Percentiles rank a stretch among this genome's conserved stretches.
These are phyloP conservation scores for Globisporangium cederbergense DNA, from an alignment of 352 stramenopile species.

Conservation along the genomic window DNA sequence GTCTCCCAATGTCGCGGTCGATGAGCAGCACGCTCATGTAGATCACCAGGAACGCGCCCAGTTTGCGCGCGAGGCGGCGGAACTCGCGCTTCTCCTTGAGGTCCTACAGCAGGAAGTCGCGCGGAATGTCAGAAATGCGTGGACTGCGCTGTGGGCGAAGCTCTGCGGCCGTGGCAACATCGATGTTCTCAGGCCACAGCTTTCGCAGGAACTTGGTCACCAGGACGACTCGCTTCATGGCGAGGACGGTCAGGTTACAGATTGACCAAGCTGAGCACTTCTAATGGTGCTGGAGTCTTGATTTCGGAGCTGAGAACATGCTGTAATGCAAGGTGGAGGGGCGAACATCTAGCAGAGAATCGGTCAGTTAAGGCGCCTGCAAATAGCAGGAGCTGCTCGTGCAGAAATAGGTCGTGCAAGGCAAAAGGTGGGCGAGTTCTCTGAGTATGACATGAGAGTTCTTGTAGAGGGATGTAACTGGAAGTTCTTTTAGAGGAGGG, in stretches of 20 bases:
- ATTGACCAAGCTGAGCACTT: too few relatives aligned
- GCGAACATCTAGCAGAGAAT: too few relatives aligned
- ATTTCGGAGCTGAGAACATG: too few relatives aligned
- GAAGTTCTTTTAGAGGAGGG: neutral
- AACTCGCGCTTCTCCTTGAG: constrained; percentile 69
- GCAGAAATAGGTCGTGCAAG: too few relatives aligned
- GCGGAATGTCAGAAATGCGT: constrained; percentile 23
- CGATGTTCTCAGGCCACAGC: neutral
- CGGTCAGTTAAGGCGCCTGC: too few relatives aligned
- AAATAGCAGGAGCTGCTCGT: too few relatives aligned
- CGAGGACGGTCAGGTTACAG: neutral
- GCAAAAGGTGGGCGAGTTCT: too few relatives aligned
- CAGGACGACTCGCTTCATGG: constrained; percentile 3
- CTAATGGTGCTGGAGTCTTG: too few relatives aligned
- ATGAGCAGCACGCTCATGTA: constrained; percentile 54
- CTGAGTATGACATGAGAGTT: neutral
- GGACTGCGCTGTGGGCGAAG: neutral
- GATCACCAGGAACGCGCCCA: constrained; percentile 47
- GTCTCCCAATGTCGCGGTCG: constrained; percentile 56
- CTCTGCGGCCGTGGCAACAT: neutral
- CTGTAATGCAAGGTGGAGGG: too few relatives aligned
- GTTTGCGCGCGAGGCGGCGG: constrained; percentile 50
- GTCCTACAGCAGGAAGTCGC: constrained; percentile 52
- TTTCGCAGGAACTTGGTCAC: constrained; percentile 4
- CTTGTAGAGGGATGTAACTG: neutral